Conservation (phyloP, 1,284 basidiomycete species). For the Golubevia pallescens region DNA sequence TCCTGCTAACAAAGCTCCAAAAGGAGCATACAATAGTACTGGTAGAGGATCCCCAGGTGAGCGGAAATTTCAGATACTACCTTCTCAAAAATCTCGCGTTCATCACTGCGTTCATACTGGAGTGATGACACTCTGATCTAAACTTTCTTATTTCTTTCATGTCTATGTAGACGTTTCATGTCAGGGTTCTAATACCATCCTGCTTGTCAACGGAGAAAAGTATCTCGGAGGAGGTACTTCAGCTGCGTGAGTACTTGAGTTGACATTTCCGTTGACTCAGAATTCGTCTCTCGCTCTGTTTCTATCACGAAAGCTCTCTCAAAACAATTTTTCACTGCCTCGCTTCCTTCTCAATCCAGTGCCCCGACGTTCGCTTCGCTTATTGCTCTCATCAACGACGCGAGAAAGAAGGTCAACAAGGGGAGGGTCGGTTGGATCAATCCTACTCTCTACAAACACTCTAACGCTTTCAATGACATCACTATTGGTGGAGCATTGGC, state of each 20-base stretch:
- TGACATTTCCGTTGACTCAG: too few relatives aligned
- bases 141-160: too few relatives aligned
- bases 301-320: too few relatives aligned
- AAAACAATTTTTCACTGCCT: too few relatives aligned
- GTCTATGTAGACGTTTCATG: slow-evolving; percentile 7
- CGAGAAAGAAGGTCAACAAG: slow-evolving; percentile 19
- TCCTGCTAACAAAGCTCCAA: neutral
- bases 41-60: slow-evolving; percentile 13
- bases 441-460: slow-evolving; percentile 10
- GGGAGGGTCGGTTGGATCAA: slow-evolving; percentile 13
- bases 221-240: slow-evolving; percentile 1
- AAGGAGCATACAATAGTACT: slow-evolving; percentile 13
- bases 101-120: too few relatives aligned
- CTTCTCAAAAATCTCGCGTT: too few relatives aligned
- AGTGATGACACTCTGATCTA: too few relatives aligned
- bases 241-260: too few relatives aligned
- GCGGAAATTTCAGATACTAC: too few relatives aligned
- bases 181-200: neutral
- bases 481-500: slow-evolving; percentile 3
- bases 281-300: too few relatives aligned
- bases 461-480: slow-evolving; percentile 7
- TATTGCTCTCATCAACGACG: slow-evolving; percentile 11
- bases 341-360: too few relatives aligned
- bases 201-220: neutral
- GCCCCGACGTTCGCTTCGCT: slow-evolving; percentile 8